phyloP scores from a whole-genome alignment of 805 yeast genomes.

The Candida yuanshanica region DNA sequence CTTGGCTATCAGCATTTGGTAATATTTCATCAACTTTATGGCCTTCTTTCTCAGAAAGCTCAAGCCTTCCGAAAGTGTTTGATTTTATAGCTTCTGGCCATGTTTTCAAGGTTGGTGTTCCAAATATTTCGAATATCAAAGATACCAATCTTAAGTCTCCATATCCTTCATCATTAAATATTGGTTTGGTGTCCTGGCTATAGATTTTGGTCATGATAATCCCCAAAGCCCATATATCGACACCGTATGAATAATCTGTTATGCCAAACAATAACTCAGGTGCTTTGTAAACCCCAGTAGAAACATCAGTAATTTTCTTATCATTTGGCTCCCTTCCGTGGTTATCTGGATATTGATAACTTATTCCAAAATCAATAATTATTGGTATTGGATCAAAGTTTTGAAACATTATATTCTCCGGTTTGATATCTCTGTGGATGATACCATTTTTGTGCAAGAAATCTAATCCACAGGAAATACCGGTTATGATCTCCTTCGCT shows the following conservation, averaged over 20 bases:
- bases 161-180: slow-evolving; percentile 32
- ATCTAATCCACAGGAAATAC: slow-evolving; percentile 40
- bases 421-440: slow-evolving; percentile 90
- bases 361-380: slow-evolving; percentile 38
- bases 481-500: slow-evolving; percentile 30
- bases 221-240: slow-evolving; percentile 74
- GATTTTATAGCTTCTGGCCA: slow-evolving; percentile 42
- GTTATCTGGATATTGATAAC: slow-evolving; percentile 40
- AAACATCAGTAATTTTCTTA: slow-evolving; percentile 45
- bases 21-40: slow-evolving; percentile 24
- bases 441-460: slow-evolving; percentile 70
- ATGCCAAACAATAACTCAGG: slow-evolving; percentile 68
- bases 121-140: slow-evolving; percentile 50
- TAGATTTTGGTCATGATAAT: slow-evolving; percentile 52
- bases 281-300: slow-evolving; percentile 64
- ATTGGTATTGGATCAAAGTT: slow-evolving; percentile 26
- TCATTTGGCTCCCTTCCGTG: slow-evolving; percentile 49
- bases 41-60: slow-evolving; percentile 21
- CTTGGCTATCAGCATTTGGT: slow-evolving; percentile 27
- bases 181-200: slow-evolving; percentile 32
- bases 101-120: slow-evolving; percentile 47
- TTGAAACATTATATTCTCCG: slow-evolving; percentile 64
- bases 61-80: slow-evolving; percentile 29
- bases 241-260: slow-evolving; percentile 43
- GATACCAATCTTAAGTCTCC: slow-evolving; percentile 58